These are phyloP conservation scores for Solanum boliviense DNA, from an alignment of 257 asterid genomes.

Conservation along the genomic window DNA sequence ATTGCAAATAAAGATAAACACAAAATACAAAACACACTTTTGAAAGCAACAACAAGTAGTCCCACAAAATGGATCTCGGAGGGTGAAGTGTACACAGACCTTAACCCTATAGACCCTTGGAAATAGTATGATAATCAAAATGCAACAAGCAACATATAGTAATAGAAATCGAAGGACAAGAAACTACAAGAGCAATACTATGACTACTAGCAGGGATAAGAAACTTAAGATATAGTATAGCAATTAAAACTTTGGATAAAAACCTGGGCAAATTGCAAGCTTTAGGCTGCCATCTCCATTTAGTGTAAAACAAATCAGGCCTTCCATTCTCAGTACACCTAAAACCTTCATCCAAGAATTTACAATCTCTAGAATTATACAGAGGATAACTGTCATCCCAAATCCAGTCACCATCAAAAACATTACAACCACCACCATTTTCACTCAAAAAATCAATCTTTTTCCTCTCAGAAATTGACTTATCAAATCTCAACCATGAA, in stretches of 20 bases:
- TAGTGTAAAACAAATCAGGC: conserved; percentile 87
- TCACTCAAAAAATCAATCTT: conserved; percentile 55
- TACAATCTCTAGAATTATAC: conserved; percentile 67
- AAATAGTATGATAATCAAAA: background rate
- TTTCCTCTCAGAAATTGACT: conserved; percentile 9
- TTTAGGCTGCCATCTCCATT: conserved; percentile 98
- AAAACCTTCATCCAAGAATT: conserved; percentile 77
- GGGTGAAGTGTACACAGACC: background rate
- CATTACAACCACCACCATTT: conserved; percentile 45
- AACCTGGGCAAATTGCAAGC: conserved; percentile 89
- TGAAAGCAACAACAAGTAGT: background rate
- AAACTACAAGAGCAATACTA: background rate
- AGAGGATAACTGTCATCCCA: conserved; percentile 91
- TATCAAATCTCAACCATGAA: conserved; percentile 47
- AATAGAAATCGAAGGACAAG: background rate
- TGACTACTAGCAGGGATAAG: background rate
- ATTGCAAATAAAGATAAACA: background rate
- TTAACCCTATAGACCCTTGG: background rate
- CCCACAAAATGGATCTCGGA: background rate
- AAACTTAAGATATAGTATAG: background rate
- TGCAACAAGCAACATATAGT: background rate
- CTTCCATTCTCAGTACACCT: conserved; percentile 86
- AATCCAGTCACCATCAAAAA: conserved; percentile 95
- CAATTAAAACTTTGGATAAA: background rate
- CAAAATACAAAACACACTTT: background rate